Conservation (phyloP, 1,139 yeast genomes). For the Suhomyces coccinellae region DNA sequence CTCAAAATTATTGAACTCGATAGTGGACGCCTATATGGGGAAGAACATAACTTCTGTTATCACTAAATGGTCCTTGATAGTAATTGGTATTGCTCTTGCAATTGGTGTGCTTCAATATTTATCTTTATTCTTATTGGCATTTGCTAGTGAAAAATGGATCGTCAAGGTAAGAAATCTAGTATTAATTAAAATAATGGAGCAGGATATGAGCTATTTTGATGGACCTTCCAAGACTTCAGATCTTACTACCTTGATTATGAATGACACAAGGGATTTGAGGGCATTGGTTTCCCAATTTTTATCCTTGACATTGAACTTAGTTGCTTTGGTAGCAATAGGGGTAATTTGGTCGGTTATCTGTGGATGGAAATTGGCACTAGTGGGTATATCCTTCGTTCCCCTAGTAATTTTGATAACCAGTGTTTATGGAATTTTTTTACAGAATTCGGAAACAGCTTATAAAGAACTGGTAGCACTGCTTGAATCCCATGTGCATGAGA, state of each 20-base stretch:
- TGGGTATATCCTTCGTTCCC: constrained; percentile 76
- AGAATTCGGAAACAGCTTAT: constrained; percentile 57
- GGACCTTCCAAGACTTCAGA: constrained; percentile 50
- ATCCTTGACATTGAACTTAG: constrained; percentile 52
- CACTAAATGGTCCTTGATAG: constrained; percentile 65
- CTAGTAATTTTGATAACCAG: constrained; percentile 52
- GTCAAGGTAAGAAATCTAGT: constrained; percentile 50
- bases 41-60: constrained; percentile 27
- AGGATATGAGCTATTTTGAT: constrained; percentile 58
- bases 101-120: constrained; percentile 62
- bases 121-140: constrained; percentile 52
- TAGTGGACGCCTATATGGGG: constrained; percentile 46
- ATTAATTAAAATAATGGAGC: constrained; percentile 51
- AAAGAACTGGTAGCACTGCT: constrained; percentile 55
- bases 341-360: constrained; percentile 69
- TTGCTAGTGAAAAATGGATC: constrained; percentile 71
- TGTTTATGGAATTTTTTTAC: constrained; percentile 52
- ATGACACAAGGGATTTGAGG: constrained; percentile 79
- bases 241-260: constrained; percentile 66
- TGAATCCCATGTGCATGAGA: constrained; percentile 59
- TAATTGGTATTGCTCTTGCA: constrained; percentile 56
- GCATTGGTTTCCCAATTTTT: constrained; percentile 61
- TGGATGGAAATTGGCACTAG: constrained; percentile 90
- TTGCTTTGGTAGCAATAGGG: constrained; percentile 59
- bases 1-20: constrained; percentile 62